Evolutionary conservation across 1,139 yeast species (phyloP).

Genomic region (Wickerhamiella infanticola): DNA sequence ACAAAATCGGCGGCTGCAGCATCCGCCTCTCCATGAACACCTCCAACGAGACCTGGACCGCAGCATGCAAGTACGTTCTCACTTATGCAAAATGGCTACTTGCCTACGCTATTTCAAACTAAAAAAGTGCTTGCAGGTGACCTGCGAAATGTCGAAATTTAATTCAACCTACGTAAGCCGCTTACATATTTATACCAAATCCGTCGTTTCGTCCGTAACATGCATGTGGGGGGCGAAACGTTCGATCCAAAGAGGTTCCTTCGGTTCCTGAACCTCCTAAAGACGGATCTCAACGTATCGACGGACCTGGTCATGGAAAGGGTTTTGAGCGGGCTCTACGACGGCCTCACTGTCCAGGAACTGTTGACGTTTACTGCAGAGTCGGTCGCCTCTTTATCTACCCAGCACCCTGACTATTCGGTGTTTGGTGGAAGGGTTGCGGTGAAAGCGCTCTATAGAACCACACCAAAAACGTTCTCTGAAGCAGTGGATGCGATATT

Average conservation of each 20-base stretch:
- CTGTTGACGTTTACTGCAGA: slow-evolving; percentile 71
- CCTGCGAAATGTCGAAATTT: not conserved
- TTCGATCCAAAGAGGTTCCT: not conserved
- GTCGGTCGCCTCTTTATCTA: slow-evolving; percentile 77
- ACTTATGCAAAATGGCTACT: slow-evolving; percentile 39
- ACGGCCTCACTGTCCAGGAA: slow-evolving; percentile 72
- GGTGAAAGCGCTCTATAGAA: slow-evolving; percentile 59
- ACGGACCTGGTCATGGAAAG: slow-evolving; percentile 27
- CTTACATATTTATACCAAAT: not conserved
- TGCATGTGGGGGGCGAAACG: not conserved
- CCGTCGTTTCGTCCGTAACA: not conserved
- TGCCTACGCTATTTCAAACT: slow-evolving; percentile 22
- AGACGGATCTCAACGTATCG: slow-evolving; percentile 6
- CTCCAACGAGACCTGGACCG: slow-evolving; percentile 74
- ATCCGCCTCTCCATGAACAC: slow-evolving; percentile 50
- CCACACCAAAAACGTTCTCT: slow-evolving; percentile 58
- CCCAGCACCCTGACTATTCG: slow-evolving; percentile 82
- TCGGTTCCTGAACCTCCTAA: not conserved
- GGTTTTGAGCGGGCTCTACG: slow-evolving; percentile 59
- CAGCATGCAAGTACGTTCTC: slow-evolving; percentile 67
- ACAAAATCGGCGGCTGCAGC: slow-evolving; percentile 63
- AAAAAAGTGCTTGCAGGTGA: slow-evolving; percentile 14
- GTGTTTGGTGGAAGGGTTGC: slow-evolving; percentile 75
- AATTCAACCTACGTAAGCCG: not conserved
- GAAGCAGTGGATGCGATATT: slow-evolving; percentile 49